phyloP scores from a whole-genome alignment of 129 eudicot species.

The Dittrichia graveolens region DNA sequence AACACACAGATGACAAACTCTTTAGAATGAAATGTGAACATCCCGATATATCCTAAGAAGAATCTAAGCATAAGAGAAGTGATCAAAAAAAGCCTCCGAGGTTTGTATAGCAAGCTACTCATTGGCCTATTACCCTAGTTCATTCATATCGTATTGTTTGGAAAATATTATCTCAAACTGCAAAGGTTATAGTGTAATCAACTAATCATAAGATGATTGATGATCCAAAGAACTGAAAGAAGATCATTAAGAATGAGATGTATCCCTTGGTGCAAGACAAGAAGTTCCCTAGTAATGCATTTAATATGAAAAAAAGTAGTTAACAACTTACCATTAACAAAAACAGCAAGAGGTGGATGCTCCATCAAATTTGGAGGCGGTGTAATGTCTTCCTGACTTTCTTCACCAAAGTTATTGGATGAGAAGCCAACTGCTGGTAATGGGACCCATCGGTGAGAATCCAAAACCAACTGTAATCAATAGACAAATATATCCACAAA shows the following conservation, averaged over 20 bases:
- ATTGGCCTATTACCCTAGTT: too few species aligned
- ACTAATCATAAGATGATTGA: too few species aligned
- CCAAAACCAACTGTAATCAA: constrained; percentile 76
- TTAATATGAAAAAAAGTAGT: not conserved
- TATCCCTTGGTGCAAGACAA: not conserved
- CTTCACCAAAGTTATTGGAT: constrained; percentile 66
- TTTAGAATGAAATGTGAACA: constrained; percentile 5
- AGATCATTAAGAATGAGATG: too few species aligned
- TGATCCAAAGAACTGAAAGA: too few species aligned
- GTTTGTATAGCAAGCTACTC: too few species aligned
- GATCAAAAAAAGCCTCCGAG: not conserved
- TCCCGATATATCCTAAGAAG: not conserved
- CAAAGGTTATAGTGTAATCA: too few species aligned
- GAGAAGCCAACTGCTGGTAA: constrained; percentile 94
- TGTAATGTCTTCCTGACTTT: constrained; percentile 72
- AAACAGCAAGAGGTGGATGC: constrained; percentile 98
- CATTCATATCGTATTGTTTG: too few species aligned
- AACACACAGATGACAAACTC: constrained; percentile 4
- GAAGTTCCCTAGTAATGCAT: not conserved
- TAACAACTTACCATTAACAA: constrained; percentile 67
- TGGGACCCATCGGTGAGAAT: constrained; percentile 99
- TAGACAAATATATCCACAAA: constrained; percentile 7
- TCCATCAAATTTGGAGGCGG: constrained; percentile 96
- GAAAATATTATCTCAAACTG: too few species aligned
- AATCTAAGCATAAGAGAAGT: not conserved